Percentiles rank a stretch among this genome's conserved stretches.
Conservation (phyloP, 805 yeast genomes). For the Blastobotrys muscicola region DNA sequence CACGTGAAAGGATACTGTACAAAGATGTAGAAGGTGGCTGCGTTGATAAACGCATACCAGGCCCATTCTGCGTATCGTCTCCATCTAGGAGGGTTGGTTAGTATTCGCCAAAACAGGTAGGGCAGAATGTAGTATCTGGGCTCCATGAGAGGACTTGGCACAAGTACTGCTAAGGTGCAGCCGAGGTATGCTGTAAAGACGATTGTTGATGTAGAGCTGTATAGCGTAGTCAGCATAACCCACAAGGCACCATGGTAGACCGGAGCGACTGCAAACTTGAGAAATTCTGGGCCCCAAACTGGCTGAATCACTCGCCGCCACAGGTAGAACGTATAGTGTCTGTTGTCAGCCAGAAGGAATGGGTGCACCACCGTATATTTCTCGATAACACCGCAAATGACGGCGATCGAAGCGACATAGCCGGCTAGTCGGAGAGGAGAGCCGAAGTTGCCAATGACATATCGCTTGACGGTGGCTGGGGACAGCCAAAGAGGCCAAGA, state of each 20-base stretch:
- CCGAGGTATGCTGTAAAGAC: constrained; percentile 35
- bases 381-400: constrained; percentile 11
- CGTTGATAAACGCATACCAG: constrained; percentile 54
- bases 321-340: constrained; percentile 86
- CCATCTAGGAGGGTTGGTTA: constrained; percentile 18
- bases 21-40: constrained; percentile 46
- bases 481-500: constrained; percentile 70
- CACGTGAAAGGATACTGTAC: constrained; percentile 55
- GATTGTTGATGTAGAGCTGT: constrained; percentile 28
- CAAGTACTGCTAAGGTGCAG: constrained; percentile 51
- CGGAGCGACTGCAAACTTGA: constrained; percentile 47
- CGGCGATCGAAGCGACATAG: constrained; percentile 6
- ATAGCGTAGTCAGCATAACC: constrained; percentile 22
- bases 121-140: constrained; percentile 90
- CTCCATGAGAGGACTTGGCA: constrained; percentile 89
- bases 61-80: constrained; percentile 44
- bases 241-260: constrained; percentile 50
- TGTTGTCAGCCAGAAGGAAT: constrained; percentile 83
- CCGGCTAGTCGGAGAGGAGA: constrained; percentile 9
- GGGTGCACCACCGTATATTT: constrained; percentile 68
- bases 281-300: constrained; percentile 17
- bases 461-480: constrained; percentile 30
- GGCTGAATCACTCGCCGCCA: constrained; percentile 56
- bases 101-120: constrained; percentile 61
- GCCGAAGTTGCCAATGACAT: constrained; percentile 29